Evolutionary conservation across 257 asterid species (phyloP).

Genomic region (Solanum pimpinellifolium): DNA sequence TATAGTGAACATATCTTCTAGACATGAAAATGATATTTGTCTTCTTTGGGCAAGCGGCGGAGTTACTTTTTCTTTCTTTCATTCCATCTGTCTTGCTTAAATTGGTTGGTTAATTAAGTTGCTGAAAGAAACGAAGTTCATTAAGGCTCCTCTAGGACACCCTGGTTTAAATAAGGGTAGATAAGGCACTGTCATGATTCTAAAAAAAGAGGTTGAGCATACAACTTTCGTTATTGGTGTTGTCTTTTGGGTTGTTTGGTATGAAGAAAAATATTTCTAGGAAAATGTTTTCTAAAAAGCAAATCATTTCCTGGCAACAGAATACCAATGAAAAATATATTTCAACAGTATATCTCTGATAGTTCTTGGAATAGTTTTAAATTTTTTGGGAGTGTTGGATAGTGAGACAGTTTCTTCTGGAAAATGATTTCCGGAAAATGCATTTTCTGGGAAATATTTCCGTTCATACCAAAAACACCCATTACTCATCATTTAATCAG

Average conservation of each 20-base stretch:
- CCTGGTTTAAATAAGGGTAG: background rate
- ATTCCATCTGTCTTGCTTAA: background rate
- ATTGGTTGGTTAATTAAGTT: background rate
- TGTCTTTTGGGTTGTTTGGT: background rate
- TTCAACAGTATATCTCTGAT: background rate
- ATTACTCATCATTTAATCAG: background rate
- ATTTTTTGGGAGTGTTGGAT: background rate
- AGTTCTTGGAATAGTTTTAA: background rate
- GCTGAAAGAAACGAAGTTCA: background rate
- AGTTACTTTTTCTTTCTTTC: background rate
- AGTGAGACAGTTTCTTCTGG: background rate
- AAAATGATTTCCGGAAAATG: background rate
- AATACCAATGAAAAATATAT: background rate
- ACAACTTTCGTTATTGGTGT: background rate
- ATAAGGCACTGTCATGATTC: background rate
- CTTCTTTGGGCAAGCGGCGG: background rate
- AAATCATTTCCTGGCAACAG: background rate
- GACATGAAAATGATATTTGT: background rate
- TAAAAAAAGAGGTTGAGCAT: background rate
- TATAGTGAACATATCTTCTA: background rate
- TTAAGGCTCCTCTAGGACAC: background rate
- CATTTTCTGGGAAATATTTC: background rate
- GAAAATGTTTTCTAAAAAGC: background rate
- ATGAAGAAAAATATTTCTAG: background rate
- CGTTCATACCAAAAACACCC: background rate